phyloP scores from a whole-genome alignment of 345 rosid genomes.

The Bruguiera parviflora region DNA sequence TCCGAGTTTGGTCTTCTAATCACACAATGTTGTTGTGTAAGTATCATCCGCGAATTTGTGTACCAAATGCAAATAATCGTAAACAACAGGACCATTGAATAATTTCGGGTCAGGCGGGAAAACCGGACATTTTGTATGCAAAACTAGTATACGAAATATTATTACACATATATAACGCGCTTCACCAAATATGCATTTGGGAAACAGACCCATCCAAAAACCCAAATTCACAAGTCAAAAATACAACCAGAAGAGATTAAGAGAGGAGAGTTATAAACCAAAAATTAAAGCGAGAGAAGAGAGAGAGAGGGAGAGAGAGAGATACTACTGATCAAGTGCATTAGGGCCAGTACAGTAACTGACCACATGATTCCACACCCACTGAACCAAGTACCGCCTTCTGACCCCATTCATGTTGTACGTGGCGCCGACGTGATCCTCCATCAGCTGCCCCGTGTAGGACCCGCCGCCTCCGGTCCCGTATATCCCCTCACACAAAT shows the following conservation, averaged over 20 bases:
- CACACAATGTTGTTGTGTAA: no score
- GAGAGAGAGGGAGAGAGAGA: background rate
- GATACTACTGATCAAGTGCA: conserved; percentile 59
- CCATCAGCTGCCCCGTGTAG: conserved; percentile 78
- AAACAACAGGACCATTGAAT: no score
- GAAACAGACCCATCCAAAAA: conserved; percentile 5
- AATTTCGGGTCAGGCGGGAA: conserved; percentile 7
- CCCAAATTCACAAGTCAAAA: conserved; percentile 2
- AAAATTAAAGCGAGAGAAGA: background rate
- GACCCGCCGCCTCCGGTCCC: conserved; percentile 99
- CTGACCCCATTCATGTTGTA: conserved; percentile 81
- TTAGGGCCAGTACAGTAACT: conserved; percentile 94
- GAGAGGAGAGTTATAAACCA: background rate
- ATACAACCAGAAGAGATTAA: background rate
- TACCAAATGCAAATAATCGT: no score
- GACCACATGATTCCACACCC: conserved; percentile 83
- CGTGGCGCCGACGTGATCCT: conserved; percentile 70
- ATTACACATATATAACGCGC: conserved; percentile 27
- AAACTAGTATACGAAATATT: conserved; percentile 21
- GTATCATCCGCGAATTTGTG: no score
- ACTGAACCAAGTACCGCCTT: conserved; percentile 85
- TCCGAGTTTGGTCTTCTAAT: no score
- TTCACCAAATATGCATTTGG: conserved; percentile 17
- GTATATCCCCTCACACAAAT: conserved; percentile 92
- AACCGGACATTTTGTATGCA: conserved; percentile 17